Percentiles rank a stretch among this genome's conserved stretches.
These are phyloP conservation scores for Pythium scleroteichum DNA, from an alignment of 352 stramenopile species.

Conservation along the genomic window DNA sequence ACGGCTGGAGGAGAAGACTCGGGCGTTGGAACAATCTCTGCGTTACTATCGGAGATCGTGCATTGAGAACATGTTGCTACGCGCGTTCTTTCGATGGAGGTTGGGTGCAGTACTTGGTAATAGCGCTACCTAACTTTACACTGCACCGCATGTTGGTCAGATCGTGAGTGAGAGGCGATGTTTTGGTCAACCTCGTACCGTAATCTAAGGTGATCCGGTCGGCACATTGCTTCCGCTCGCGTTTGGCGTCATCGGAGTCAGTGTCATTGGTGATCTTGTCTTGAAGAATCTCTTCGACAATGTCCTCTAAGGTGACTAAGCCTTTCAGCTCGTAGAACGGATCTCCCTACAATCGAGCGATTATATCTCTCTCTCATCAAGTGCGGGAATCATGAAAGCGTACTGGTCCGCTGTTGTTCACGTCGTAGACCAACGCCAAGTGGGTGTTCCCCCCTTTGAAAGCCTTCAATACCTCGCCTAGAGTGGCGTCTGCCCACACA, in stretches of 20 bases:
- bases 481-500: conserved; percentile 65
- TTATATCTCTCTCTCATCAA: neutral
- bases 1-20: conserved; percentile 7
- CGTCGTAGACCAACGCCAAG: conserved; percentile 74
- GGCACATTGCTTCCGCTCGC: conserved; percentile 50
- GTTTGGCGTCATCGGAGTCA: conserved; percentile 58
- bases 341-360: conserved; percentile 62
- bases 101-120: neutral
- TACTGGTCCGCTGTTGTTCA: conserved; percentile 82
- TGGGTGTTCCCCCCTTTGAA: conserved; percentile 78
- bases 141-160: no score
- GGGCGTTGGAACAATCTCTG: conserved; percentile 1
- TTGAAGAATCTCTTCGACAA: conserved; percentile 97
- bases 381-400: conserved; percentile 7
- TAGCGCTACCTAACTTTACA: no score
- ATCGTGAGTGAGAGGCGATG: no score
- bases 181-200: conserved; percentile 33
- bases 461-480: conserved; percentile 69
- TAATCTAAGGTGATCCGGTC: conserved; percentile 64
- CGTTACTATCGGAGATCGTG: conserved; percentile 4
- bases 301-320: conserved; percentile 98
- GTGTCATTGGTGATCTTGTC: conserved; percentile 97
- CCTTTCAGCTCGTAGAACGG: conserved; percentile 96
- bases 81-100: conserved; percentile 23
- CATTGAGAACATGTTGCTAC: conserved; percentile 11